phyloP scores from a whole-genome alignment of 1,284 basidiomycete genomes.

The Cryptococcus deneoformans region DNA sequence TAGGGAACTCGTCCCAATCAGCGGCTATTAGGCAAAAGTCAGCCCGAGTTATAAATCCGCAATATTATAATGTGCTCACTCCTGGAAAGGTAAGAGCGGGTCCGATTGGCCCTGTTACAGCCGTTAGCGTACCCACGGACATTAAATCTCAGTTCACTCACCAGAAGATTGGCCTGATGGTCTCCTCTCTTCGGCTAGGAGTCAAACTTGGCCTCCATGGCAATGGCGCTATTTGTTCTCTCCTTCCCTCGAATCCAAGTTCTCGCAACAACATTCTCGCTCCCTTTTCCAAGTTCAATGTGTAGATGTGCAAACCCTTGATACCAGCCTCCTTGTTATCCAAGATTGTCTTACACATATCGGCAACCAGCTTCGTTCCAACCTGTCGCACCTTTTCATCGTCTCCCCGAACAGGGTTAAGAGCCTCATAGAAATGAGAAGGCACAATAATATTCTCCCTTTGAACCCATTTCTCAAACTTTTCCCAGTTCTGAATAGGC shows the following conservation, averaged over 20 bases:
- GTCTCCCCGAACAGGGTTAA: constrained; percentile 88
- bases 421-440: constrained; percentile 68
- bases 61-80: constrained; percentile 45
- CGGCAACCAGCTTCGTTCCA: constrained; percentile 81
- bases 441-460: constrained; percentile 85
- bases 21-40: constrained; percentile 53
- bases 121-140: constrained; percentile 70
- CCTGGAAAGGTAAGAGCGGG: constrained; percentile 85
- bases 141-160: constrained; percentile 77
- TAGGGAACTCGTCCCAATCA: constrained; percentile 99
- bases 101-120: constrained; percentile 81
- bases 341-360: constrained; percentile 80
- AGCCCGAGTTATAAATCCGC: not conserved
- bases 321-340: constrained; percentile 70
- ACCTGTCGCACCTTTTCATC: constrained; percentile 86
- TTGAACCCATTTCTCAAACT: constrained; percentile 87
- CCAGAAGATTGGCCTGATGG: constrained; percentile 84
- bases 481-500: constrained; percentile 98
- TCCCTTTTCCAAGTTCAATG: constrained; percentile 96
- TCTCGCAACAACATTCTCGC: constrained; percentile 89
- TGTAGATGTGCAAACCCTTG: constrained; percentile 91
- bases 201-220: constrained; percentile 95
- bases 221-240: constrained; percentile 82
- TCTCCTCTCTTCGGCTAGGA: constrained; percentile 79
- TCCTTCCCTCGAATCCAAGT: constrained; percentile 74